Conservation (phyloP, 2,329 filamentous ascomycete genomes). For the Polytolypa hystricis region DNA sequence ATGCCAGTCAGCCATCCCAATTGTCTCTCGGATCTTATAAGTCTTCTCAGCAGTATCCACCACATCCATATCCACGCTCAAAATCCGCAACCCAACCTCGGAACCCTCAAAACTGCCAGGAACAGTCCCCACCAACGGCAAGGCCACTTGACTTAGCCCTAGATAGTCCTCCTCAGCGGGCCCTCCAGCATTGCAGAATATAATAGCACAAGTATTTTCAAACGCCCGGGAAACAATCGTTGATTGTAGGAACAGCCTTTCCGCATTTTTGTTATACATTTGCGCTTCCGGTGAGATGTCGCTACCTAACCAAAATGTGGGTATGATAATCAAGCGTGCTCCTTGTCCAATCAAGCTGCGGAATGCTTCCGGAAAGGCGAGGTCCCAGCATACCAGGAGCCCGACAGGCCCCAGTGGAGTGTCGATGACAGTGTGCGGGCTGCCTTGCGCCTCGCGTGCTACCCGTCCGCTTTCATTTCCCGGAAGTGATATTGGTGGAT, state of each 20-base stretch:
- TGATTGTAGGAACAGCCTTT: conserved; percentile 40
- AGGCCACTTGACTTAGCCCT: conserved; percentile 42
- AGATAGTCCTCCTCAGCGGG: conserved; percentile 40
- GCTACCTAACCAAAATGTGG: conserved; percentile 38
- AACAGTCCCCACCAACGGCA: conserved; percentile 40
- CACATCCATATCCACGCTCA: conserved; percentile 43
- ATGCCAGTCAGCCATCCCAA: conserved; percentile 1
- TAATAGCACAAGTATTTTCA: conserved; percentile 46
- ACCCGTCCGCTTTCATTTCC: background rate
- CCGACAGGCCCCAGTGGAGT: conserved; percentile 45
- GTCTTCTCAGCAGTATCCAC: conserved; percentile 33
- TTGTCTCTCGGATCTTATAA: background rate
- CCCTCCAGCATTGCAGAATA: conserved; percentile 47
- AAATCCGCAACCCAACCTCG: conserved; percentile 20
- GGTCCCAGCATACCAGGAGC: conserved; percentile 46
- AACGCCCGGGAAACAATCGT: conserved; percentile 42
- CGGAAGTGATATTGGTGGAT: background rate
- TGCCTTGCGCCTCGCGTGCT: background rate
- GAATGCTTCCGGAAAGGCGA: conserved; percentile 48
- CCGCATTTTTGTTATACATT: conserved; percentile 36
- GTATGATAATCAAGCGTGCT: conserved; percentile 44
- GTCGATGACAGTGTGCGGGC: conserved; percentile 1
- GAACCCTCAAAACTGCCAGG: conserved; percentile 38
- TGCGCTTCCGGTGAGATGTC: conserved; percentile 39
- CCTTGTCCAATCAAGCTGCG: conserved; percentile 42